Evolutionary conservation across 2,329 filamentous ascomycete genomes (phyloP).

Genomic region (Nigrograna mackinnonii): DNA sequence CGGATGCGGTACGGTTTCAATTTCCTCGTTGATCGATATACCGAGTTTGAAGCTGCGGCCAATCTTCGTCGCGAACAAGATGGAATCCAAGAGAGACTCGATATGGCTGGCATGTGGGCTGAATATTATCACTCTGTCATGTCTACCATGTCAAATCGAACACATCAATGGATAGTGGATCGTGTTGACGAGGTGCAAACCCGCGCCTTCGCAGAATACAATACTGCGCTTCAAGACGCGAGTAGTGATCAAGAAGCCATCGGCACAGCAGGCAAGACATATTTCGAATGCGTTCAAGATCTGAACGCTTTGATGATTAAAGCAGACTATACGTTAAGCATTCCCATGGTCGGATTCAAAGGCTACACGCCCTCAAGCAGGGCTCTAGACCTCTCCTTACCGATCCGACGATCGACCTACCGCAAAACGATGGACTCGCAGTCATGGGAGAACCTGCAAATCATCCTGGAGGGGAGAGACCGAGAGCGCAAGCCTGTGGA

Average conservation of each 20-base stretch:
- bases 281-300: conserved; percentile 20
- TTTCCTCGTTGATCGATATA: conserved; percentile 12
- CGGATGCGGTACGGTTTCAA: conserved; percentile 11
- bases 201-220: conserved; percentile 7
- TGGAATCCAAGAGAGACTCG: conserved; percentile 10
- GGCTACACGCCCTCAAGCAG: conserved; percentile 8
- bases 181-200: conserved; percentile 18
- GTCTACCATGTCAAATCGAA: conserved; percentile 12
- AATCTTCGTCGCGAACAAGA: conserved; percentile 16
- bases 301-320: conserved; percentile 12
- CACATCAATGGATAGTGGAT: conserved; percentile 20
- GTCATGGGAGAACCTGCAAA: too few species aligned
- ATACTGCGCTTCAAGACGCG: conserved; percentile 4
- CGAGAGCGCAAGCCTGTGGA: neutral
- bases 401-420: conserved; percentile 4
- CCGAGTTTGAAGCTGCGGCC: conserved; percentile 13
- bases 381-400: conserved; percentile 6
- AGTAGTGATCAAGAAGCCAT: conserved; percentile 9
- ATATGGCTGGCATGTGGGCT: conserved; percentile 21
- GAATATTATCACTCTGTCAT: conserved; percentile 14
- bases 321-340: conserved; percentile 10
- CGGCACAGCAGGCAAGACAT: conserved; percentile 15
- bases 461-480: too few species aligned
- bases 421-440: too few species aligned
- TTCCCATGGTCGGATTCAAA: conserved; percentile 21